Evolutionary conservation across 768 basidiomycete species (phyloP).

Genomic region (Mycena metata): DNA sequence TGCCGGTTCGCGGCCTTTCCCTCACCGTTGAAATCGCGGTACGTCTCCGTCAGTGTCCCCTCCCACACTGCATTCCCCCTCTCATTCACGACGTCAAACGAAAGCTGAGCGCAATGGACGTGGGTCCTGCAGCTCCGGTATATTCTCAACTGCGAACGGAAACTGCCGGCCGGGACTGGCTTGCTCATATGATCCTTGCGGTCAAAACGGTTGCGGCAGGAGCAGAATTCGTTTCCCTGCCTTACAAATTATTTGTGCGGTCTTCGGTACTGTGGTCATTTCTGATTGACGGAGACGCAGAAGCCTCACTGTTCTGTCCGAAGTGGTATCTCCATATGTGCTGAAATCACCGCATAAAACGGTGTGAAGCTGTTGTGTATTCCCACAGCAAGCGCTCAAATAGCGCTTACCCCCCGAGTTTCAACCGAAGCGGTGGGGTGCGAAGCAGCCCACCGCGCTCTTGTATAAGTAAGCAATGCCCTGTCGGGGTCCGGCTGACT

Average conservation of each 20-base stretch:
- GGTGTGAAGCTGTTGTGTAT: too few species aligned
- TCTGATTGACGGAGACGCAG: too few species aligned
- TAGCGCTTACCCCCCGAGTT: too few species aligned
- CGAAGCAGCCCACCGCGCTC: too few species aligned
- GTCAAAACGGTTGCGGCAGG: conserved; percentile 15
- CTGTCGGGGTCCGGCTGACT: conserved; percentile 20
- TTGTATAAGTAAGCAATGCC: conserved; percentile 27
- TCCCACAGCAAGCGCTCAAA: too few species aligned
- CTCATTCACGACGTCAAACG: neutral
- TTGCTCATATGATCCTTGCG: conserved; percentile 7
- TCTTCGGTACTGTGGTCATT: conserved; percentile 7
- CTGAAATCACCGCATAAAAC: too few species aligned
- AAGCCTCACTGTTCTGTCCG: too few species aligned
- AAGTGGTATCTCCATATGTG: too few species aligned
- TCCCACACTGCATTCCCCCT: neutral
- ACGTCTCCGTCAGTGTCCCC: neutral
- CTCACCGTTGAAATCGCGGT: neutral
- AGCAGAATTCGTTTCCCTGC: conserved; percentile 7
- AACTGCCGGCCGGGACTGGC: conserved; percentile 7
- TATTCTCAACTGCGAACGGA: neutral
- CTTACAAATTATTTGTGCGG: conserved; percentile 1
- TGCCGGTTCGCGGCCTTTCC: neutral
- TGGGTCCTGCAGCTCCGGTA: neutral
- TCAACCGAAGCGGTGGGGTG: too few species aligned
- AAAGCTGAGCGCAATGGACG: neutral